A percentile compares a stretch with the other conserved stretches of the same genome.
Conservation (phyloP, 148 eudicot species). For the Rhododendron henanense region DNA sequence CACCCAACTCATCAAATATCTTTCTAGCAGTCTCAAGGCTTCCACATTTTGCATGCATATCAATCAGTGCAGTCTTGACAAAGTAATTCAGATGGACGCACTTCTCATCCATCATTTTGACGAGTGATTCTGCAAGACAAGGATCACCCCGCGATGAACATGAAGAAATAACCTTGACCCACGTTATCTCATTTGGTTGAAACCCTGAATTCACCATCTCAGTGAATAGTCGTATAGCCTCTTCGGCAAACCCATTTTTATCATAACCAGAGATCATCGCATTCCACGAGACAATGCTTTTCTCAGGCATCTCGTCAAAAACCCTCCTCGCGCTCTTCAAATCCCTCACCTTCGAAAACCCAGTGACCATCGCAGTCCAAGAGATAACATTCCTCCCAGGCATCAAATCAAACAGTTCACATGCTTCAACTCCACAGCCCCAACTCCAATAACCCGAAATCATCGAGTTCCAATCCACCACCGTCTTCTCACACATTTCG, state of each 20-base stretch:
- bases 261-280: conserved; percentile 62
- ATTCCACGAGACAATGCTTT: conserved; percentile 64
- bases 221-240: conserved; percentile 39
- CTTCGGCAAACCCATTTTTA: conserved; percentile 45
- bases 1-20: conserved; percentile 40
- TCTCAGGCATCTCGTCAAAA: conserved; percentile 59
- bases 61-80: conserved; percentile 57
- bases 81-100: conserved; percentile 26
- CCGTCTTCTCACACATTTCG: conserved; percentile 49
- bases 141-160: conserved; percentile 49
- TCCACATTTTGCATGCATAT: conserved; percentile 62
- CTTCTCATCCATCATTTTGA: conserved; percentile 37
- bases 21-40: conserved; percentile 34
- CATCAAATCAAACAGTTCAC: conserved; percentile 48
- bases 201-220: conserved; percentile 43
- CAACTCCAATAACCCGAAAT: conserved; percentile 66
- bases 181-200: conserved; percentile 50
- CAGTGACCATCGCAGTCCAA: conserved; percentile 74
- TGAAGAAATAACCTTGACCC: conserved; percentile 47
- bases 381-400: conserved; percentile 50
- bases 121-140: conserved; percentile 36
- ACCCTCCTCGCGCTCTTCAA: conserved; percentile 47
- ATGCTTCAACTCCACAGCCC: conserved; percentile 48
- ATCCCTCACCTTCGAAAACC: conserved; percentile 44
- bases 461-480: conserved; percentile 62